Percentiles rank a stretch among this genome's conserved stretches.
Evolutionary conservation across 2,329 filamentous ascomycete species (phyloP).

Genomic region (Paramyrothecium roridum): DNA sequence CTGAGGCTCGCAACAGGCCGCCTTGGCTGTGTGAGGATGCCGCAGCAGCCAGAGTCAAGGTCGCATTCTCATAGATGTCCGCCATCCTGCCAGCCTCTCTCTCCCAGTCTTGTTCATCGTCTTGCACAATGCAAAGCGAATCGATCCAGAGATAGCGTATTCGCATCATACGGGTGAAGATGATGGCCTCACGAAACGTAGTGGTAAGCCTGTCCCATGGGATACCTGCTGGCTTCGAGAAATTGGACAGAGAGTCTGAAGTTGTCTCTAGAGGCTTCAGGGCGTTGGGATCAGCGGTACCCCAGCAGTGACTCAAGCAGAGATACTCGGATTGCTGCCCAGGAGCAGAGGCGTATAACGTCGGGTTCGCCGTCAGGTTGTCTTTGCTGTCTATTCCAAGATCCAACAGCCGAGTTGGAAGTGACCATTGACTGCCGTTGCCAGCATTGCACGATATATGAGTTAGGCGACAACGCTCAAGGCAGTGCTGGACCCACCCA

Average conservation of each 20-base stretch:
- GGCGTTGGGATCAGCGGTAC: background rate
- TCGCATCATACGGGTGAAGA: background rate
- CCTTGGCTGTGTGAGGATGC: background rate
- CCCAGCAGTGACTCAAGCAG: background rate
- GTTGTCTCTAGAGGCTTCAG: background rate
- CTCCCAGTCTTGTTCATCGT: background rate
- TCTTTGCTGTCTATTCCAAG: background rate
- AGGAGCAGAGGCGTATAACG: background rate
- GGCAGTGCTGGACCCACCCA: background rate
- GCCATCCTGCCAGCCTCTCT: background rate
- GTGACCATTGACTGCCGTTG: background rate
- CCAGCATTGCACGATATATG: background rate
- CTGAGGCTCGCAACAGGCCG: background rate
- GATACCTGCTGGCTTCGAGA: background rate
- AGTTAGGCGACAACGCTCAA: background rate
- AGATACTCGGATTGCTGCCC: background rate
- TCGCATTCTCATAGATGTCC: background rate
- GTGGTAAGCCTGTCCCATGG: background rate
- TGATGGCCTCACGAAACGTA: background rate
- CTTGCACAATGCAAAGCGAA: background rate
- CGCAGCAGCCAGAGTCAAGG: background rate
- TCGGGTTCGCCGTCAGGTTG: background rate
- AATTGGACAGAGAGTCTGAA: background rate
- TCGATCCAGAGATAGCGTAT: slow-evolving; percentile 1
- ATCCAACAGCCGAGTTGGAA: background rate